Evolutionary conservation across 139 green algal genomes (phyloP).

Genomic region (Protoeuglena noctilucae): DNA sequence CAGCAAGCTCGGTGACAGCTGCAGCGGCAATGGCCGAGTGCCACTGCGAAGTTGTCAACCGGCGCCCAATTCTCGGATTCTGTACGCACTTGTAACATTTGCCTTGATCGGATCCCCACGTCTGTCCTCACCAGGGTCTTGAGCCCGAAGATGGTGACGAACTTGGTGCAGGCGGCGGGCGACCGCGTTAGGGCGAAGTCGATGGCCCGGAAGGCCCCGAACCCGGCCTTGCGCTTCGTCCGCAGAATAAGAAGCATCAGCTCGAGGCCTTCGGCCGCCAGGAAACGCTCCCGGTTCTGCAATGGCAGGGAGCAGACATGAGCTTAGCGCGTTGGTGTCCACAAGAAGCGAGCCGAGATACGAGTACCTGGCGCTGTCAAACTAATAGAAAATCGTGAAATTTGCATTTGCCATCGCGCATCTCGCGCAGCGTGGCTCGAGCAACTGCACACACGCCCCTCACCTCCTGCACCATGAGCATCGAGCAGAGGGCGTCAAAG

Average conservation of each 20-base stretch:
- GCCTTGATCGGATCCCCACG: neutral
- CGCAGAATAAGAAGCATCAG: constrained; percentile 87
- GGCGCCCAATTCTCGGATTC: neutral
- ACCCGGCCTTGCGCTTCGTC: constrained; percentile 37
- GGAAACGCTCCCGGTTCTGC: no score
- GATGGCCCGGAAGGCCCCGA: constrained; percentile 47
- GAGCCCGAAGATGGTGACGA: constrained; percentile 7
- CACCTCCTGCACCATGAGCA: constrained; percentile 44
- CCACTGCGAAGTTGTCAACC: neutral
- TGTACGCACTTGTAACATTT: no score
- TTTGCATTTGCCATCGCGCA: constrained; percentile 4
- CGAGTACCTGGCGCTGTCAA: constrained; percentile 15
- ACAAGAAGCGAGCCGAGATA: neutral
- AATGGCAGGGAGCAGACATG: neutral
- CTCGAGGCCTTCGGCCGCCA: constrained; percentile 51
- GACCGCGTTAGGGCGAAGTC: constrained; percentile 73
- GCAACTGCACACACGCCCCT: constrained; percentile 20
- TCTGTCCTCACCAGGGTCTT: neutral
- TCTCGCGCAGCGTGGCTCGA: neutral
- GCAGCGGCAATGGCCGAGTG: neutral
- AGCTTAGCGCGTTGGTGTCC: neutral
- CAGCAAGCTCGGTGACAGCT: constrained; percentile 6
- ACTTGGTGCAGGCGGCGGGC: constrained; percentile 35
- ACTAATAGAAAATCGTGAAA: constrained; percentile 10
- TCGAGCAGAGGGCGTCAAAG: constrained; percentile 69